phyloP scores from a whole-genome alignment of 2,329 filamentous ascomycete genomes.

The Thermomyces lanuginosus region DNA sequence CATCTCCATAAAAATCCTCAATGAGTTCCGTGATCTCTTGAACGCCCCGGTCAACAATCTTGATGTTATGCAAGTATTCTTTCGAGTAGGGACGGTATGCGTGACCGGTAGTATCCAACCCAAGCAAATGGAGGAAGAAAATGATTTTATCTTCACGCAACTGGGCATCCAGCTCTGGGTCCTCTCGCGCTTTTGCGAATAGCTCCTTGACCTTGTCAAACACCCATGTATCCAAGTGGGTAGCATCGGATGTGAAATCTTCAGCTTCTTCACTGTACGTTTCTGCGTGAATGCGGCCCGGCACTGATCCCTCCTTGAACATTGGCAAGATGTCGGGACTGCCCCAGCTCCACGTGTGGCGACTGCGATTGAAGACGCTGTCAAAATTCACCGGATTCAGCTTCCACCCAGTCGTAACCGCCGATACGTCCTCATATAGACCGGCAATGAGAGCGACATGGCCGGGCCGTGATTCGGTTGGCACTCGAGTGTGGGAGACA shows the following conservation, averaged over 20 bases:
- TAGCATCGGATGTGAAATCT: constrained; percentile 73
- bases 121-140: constrained; percentile 88
- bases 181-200: constrained; percentile 63
- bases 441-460: constrained; percentile 95
- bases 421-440: constrained; percentile 92
- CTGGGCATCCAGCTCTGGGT: constrained; percentile 55
- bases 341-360: constrained; percentile 98
- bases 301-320: constrained; percentile 86
- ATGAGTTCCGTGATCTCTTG: constrained; percentile 67
- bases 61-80: constrained; percentile 88
- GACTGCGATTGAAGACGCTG: constrained; percentile 92
- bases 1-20: constrained; percentile 68
- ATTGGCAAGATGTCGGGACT: constrained; percentile 94
- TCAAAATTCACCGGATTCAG: constrained; percentile 96
- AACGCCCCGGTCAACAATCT: constrained; percentile 82
- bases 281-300: constrained; percentile 72
- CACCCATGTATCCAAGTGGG: constrained; percentile 77
- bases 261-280: constrained; percentile 73
- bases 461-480: constrained; percentile 87
- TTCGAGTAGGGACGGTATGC: constrained; percentile 76
- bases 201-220: constrained; percentile 84
- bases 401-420: constrained; percentile 96
- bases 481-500: constrained; percentile 89
- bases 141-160: constrained; percentile 74
- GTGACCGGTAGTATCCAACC: constrained; percentile 82